Percentiles rank a stretch among this genome's conserved stretches.
These are phyloP conservation scores for Omphalotus guepiniiformis DNA, from an alignment of 768 basidiomycete genomes.

Conservation along the genomic window DNA sequence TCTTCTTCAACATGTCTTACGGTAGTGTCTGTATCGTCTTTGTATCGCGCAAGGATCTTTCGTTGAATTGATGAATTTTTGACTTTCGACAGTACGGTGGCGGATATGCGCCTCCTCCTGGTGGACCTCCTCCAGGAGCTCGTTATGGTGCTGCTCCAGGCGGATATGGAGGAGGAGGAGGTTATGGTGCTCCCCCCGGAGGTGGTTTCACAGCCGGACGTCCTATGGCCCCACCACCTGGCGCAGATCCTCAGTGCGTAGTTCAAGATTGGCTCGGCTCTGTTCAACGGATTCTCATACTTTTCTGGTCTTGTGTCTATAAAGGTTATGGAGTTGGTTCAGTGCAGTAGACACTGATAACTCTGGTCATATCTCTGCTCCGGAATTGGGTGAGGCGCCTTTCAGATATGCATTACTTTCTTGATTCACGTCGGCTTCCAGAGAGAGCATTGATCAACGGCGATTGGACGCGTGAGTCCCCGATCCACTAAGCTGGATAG, in stretches of 20 bases:
- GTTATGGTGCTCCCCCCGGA: slow-evolving; percentile 20
- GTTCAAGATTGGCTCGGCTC: not conserved
- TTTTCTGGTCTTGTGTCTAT: slow-evolving; percentile 1
- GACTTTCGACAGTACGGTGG: slow-evolving; percentile 1
- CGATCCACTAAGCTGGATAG: not conserved
- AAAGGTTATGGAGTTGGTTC: slow-evolving; percentile 75
- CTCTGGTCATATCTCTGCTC: slow-evolving; percentile 61
- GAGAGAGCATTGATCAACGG: slow-evolving; percentile 50
- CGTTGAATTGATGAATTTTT: not conserved
- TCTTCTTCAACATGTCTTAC: slow-evolving; percentile 32
- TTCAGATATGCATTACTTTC: not conserved
- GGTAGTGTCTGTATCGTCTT: slow-evolving; percentile 16
- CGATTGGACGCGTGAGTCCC: slow-evolving; percentile 70
- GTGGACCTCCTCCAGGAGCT: slow-evolving; percentile 15
- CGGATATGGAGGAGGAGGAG: slow-evolving; percentile 1
- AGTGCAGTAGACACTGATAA: slow-evolving; percentile 61
- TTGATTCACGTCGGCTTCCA: slow-evolving; percentile 14
- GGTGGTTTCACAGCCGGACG: slow-evolving; percentile 26
- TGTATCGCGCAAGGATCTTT: not conserved
- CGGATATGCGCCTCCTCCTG: slow-evolving; percentile 17
- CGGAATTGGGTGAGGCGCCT: slow-evolving; percentile 58
- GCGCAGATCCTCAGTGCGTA: slow-evolving; percentile 73
- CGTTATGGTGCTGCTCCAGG: slow-evolving; percentile 22
- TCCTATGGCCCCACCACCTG: slow-evolving; percentile 47
- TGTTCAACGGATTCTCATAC: not conserved